Percentiles rank a stretch among this genome's conserved stretches.
Evolutionary conservation across 148 eudicot species (phyloP).

Genomic region (Rhododendron kiyosumense): DNA sequence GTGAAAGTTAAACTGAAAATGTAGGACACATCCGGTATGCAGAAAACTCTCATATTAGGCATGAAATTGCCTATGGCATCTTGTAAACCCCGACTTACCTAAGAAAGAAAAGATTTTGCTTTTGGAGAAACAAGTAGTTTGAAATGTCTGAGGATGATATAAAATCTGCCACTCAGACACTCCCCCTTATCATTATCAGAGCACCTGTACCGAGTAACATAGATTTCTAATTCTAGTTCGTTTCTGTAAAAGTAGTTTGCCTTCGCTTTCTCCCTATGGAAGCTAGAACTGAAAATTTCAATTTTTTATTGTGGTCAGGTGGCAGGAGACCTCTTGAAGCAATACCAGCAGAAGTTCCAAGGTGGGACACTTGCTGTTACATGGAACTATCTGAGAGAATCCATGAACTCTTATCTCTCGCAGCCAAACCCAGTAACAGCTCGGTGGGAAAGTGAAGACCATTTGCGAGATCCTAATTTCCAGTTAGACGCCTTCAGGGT

Average conservation of each 20-base stretch:
- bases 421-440: slow-evolving; percentile 91
- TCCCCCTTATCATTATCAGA: background rate
- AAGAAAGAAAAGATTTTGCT: background rate
- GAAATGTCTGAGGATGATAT: background rate
- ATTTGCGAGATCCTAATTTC: slow-evolving; percentile 83
- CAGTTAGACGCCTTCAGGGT: slow-evolving; percentile 96
- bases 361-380: slow-evolving; percentile 81
- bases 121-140: background rate
- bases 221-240: background rate
- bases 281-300: background rate
- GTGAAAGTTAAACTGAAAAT: background rate
- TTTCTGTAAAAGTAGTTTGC: background rate
- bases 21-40: background rate
- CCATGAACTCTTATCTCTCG: slow-evolving; percentile 87
- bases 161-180: background rate
- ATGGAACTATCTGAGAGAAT: slow-evolving; percentile 93
- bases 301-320: slow-evolving; percentile 45
- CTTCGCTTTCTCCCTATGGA: background rate
- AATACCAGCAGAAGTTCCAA: slow-evolving; percentile 79
- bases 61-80: background rate
- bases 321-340: slow-evolving; percentile 84
- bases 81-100: background rate
- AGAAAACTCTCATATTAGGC: background rate
- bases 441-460: slow-evolving; percentile 94
- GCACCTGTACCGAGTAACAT: background rate